Percentiles rank a stretch among this genome's conserved stretches.
Evolutionary conservation across 2,329 filamentous ascomycete genomes (phyloP).

Genomic region (Colletotrichum tropicicola): DNA sequence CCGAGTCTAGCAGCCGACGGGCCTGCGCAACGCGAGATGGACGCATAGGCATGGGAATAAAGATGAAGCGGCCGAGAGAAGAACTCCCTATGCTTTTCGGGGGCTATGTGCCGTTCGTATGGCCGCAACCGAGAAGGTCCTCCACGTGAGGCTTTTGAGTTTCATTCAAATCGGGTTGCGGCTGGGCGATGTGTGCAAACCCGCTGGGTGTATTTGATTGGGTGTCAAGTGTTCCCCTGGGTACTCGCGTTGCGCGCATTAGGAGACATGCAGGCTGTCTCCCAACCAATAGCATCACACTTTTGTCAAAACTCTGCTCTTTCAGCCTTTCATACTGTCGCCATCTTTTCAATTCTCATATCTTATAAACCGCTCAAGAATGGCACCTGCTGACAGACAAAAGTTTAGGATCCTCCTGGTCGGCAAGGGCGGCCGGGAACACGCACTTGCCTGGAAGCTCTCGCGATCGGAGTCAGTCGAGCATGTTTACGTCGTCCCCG

Average conservation of each 20-base stretch:
- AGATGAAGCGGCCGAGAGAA: conserved; percentile 26
- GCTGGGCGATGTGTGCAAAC: no score
- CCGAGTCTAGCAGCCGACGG: conserved; percentile 9
- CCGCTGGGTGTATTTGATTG: no score
- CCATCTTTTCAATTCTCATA: no score
- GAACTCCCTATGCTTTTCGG: conserved; percentile 29
- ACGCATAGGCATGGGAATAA: conserved; percentile 26
- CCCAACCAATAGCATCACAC: background rate
- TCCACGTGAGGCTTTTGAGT: no score
- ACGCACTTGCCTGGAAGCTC: conserved; percentile 94
- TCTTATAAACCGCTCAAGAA: no score
- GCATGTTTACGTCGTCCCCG: conserved; percentile 75
- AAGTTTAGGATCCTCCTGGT: conserved; percentile 79
- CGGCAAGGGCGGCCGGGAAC: conserved; percentile 93
- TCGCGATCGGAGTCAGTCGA: conserved; percentile 82
- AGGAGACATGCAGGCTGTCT: background rate
- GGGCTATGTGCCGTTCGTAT: conserved; percentile 30
- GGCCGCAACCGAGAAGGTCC: no score
- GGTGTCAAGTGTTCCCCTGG: no score
- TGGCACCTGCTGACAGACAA: background rate
- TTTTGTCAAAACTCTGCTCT: background rate
- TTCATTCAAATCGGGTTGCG: no score
- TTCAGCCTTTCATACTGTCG: no score
- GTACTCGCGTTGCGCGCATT: no score
- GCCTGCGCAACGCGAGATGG: conserved; percentile 22